Evolutionary conservation across 768 basidiomycete genomes (phyloP).

Genomic region (Leccinum pellstonianum): DNA sequence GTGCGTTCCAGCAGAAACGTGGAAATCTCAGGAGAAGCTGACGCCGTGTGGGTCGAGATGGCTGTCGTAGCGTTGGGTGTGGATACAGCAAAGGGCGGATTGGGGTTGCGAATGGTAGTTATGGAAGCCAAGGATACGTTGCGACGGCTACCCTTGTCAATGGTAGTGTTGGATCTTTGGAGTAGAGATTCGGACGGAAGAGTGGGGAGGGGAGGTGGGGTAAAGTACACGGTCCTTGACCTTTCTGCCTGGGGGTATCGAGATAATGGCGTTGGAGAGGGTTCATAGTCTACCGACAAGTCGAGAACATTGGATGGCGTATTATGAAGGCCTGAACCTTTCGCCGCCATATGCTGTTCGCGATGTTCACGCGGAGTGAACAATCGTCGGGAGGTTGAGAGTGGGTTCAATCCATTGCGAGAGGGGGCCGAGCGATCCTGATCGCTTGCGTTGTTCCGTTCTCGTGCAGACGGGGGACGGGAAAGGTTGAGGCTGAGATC

Average conservation of each 20-base stretch:
- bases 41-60: slow-evolving; percentile 62
- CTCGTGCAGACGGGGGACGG: slow-evolving; percentile 29
- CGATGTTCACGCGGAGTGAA: slow-evolving; percentile 59
- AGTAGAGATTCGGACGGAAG: slow-evolving; percentile 57
- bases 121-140: slow-evolving; percentile 46
- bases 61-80: slow-evolving; percentile 66
- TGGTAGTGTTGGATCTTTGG: slow-evolving; percentile 20
- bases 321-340: slow-evolving; percentile 16
- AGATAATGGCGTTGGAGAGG: slow-evolving; percentile 46
- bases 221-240: slow-evolving; percentile 46
- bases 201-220: slow-evolving; percentile 58
- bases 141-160: slow-evolving; percentile 34
- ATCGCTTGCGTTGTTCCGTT: slow-evolving; percentile 26
- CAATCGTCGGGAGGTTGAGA: slow-evolving; percentile 48
- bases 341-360: slow-evolving; percentile 35
- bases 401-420: slow-evolving; percentile 20
- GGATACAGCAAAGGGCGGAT: slow-evolving; percentile 46
- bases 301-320: slow-evolving; percentile 30
- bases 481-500: slow-evolving; percentile 20
- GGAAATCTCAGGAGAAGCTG: slow-evolving; percentile 40
- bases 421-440: slow-evolving; percentile 28
- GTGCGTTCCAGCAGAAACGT: slow-evolving; percentile 39
- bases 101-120: slow-evolving; percentile 44
- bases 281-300: slow-evolving; percentile 38
- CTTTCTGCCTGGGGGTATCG: slow-evolving; percentile 39